These are phyloP conservation scores for Kregervanrija fluxuum DNA, from an alignment of 805 yeast species.

Conservation along the genomic window DNA sequence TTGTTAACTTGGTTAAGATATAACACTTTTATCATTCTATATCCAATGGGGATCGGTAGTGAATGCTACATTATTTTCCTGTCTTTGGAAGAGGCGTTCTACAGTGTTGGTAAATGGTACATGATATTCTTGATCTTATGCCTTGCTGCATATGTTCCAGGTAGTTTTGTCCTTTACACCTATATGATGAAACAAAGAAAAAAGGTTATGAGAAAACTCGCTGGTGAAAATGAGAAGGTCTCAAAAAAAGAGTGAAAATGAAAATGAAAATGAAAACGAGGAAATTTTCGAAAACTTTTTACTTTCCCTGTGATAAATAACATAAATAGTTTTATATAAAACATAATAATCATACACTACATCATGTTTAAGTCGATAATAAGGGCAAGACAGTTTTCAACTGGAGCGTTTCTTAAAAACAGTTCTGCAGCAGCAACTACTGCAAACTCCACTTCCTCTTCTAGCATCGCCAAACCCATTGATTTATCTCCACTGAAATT, in stretches of 20 bases:
- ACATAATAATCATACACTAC: no score
- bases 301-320: no score
- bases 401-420: not conserved
- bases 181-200: constrained; percentile 87
- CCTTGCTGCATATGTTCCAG: constrained; percentile 71
- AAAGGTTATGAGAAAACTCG: constrained; percentile 53
- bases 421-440: constrained; percentile 3
- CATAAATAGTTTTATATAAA: no score
- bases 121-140: constrained; percentile 30
- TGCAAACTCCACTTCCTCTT: not conserved
- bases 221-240: constrained; percentile 7
- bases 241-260: not conserved
- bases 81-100: constrained; percentile 60
- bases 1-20: constrained; percentile 69
- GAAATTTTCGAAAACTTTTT: not conserved
- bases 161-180: constrained; percentile 73
- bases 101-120: no score
- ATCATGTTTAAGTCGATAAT: no score
- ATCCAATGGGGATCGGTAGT: constrained; percentile 89
- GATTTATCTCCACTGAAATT: constrained; percentile 60
- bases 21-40: constrained; percentile 71
- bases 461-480: constrained; percentile 12
- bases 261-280: not conserved
- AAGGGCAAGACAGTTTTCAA: not conserved
- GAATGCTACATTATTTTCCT: constrained; percentile 66